Evolutionary conservation across 2,329 filamentous ascomycete genomes (phyloP).

Genomic region (Aplosporella prunicola): DNA sequence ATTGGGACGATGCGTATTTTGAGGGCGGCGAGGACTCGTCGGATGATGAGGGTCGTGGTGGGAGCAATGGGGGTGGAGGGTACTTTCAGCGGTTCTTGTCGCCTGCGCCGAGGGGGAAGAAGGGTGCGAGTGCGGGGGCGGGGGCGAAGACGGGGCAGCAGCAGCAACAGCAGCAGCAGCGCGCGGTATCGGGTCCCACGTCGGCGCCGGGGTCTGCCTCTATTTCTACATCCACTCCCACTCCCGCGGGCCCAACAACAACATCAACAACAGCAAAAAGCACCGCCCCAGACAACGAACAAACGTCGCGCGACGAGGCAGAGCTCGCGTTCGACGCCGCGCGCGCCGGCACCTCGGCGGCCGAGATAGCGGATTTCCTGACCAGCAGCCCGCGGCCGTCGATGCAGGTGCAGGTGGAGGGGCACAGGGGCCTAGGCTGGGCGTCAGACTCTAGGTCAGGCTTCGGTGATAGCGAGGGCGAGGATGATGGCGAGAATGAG

Average conservation of each 20-base stretch:
- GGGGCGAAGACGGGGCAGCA: slow-evolving; percentile 7
- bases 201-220: no score
- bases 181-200: no score
- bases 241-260: slow-evolving; percentile 16
- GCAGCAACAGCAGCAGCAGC: slow-evolving; percentile 3
- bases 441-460: no score
- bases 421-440: slow-evolving; percentile 4
- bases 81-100: slow-evolving; percentile 26
- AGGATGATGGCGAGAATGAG: no score
- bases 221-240: no score
- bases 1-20: slow-evolving; percentile 42
- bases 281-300: background rate
- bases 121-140: slow-evolving; percentile 15
- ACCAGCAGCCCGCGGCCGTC: background rate
- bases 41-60: slow-evolving; percentile 32
- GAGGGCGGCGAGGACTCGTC: slow-evolving; percentile 37
- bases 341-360: slow-evolving; percentile 25
- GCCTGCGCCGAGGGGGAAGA: slow-evolving; percentile 20
- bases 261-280: slow-evolving; percentile 15
- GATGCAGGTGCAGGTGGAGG: slow-evolving; percentile 1
- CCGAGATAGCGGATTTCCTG: slow-evolving; percentile 29
- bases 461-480: no score
- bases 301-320: slow-evolving; percentile 5
- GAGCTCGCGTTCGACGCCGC: slow-evolving; percentile 17
- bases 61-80: slow-evolving; percentile 15